Base-by-base conservation (phyloP, 129 eudicot genomes). In the Escallonia herrerae region DNA sequence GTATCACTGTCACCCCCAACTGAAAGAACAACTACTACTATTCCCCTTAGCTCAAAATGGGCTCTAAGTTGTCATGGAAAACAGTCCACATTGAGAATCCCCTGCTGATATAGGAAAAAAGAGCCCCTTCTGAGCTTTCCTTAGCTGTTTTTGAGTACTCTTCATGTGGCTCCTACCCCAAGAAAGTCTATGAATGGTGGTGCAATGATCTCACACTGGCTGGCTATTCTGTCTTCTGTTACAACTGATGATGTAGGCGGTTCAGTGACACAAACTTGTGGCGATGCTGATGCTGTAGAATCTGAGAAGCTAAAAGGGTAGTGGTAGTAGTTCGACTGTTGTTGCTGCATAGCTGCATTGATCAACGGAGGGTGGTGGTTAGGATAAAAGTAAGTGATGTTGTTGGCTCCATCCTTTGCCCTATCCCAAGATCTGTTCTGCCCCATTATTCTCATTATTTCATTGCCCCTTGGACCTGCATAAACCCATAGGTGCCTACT, bases 101-200 rank as follows among this genome's bases (percentile, higher is more conserved):
- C 15, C 56, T 43, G 66, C 53, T 43, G 42, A 63, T 63, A 14
- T 67, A 9, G 51, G 14, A 42, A 7, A n/a, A n/a, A 49, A 50
- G 52, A 57, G 9, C 62, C 9, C 7, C 50, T 63, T 64, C 53
- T 9, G 15, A 22, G 22, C 52, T 22, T 70, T 70, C 7, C 59
- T 13, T 10, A 40, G 15, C 54, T 58, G n/a, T 37, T 62, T 54
- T n/a, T 59, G 38, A 64, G 45, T 47, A 41, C 74, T 15, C 51
- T 63, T 84, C 75, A 85, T 43, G 84, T 79, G 84, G 96, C 85
- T 83, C 98, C 98, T 64, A 93, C 96, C 48, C 98, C 98, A 81
- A 93, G 98, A 79, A 93, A 93, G 79, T 93, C 98, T 78, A 93
- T 93, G 79, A 88, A 84, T 38, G 87, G 81, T 62, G 96, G 95